Percentiles rank a stretch among this genome's conserved stretches.
Conservation (phyloP, 2,329 filamentous ascomycete genomes). For the Microdochium paspali region DNA sequence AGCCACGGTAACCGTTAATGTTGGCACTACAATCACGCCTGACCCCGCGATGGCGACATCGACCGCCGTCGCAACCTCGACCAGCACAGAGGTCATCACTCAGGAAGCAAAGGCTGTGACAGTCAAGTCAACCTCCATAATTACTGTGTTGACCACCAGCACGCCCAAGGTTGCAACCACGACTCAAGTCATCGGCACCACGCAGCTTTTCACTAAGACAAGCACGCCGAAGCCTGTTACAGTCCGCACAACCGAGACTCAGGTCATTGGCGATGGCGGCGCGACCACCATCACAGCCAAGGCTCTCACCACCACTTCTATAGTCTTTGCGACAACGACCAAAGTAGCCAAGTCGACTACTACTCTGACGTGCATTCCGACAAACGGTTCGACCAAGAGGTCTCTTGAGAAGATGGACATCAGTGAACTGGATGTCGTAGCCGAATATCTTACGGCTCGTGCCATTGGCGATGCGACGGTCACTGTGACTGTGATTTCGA, state of each 20-base stretch:
- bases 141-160: conserved; percentile 4
- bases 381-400: background rate
- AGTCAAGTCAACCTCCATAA: conserved; percentile 19
- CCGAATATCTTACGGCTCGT: background rate
- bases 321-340: conserved; percentile 10
- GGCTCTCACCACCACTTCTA: conserved; percentile 8
- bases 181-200: background rate
- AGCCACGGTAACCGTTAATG: conserved; percentile 15
- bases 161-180: conserved; percentile 3
- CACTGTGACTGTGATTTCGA: conserved; percentile 1
- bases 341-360: conserved; percentile 9
- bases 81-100: conserved; percentile 12
- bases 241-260: conserved; percentile 1
- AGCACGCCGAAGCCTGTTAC: conserved; percentile 1
- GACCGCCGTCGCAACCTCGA: conserved; percentile 9
- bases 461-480: background rate
- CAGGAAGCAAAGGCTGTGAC: conserved; percentile 15
- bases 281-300: conserved; percentile 6
- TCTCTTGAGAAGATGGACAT: background rate
- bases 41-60: conserved; percentile 12
- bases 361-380: conserved; percentile 6
- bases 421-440: background rate
- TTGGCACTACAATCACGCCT: conserved; percentile 21
- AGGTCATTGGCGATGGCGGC: conserved; percentile 1
- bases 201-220: background rate